Evolutionary conservation across 2,329 filamentous ascomycete species (phyloP).

Genomic region (Pseudogymnoascus sp.): DNA sequence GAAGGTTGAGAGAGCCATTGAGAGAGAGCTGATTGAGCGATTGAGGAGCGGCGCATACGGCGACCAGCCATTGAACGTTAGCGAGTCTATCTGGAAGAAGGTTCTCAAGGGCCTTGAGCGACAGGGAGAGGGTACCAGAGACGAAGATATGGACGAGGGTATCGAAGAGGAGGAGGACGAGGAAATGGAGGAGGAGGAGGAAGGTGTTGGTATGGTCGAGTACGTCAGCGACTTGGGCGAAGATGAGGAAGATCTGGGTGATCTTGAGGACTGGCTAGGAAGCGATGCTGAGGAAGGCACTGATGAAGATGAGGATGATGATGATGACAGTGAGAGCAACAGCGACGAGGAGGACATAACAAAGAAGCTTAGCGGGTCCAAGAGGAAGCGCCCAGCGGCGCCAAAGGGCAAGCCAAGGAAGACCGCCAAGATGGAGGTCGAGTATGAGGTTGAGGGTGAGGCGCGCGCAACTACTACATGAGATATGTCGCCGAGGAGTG

Average conservation of each 20-base stretch:
- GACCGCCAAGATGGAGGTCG: slow-evolving; percentile 56
- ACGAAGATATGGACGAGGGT: slow-evolving; percentile 83
- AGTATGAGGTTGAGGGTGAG: slow-evolving; percentile 64
- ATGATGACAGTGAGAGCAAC: slow-evolving; percentile 44
- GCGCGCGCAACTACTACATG: slow-evolving; percentile 28
- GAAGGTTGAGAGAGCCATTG: slow-evolving; percentile 92
- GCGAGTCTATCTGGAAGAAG: slow-evolving; percentile 94
- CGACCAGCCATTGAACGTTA: slow-evolving; percentile 88
- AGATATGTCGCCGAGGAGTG: slow-evolving; percentile 10
- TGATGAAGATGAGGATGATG: slow-evolving; percentile 44
- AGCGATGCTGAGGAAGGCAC: slow-evolving; percentile 45
- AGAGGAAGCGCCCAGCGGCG: slow-evolving; percentile 30
- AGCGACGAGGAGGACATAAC: slow-evolving; percentile 43
- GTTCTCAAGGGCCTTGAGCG: slow-evolving; percentile 85
- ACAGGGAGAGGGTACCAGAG: slow-evolving; percentile 70
- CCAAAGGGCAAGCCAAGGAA: slow-evolving; percentile 40
- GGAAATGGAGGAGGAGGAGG: slow-evolving; percentile 58
- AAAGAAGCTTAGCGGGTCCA: slow-evolving; percentile 41
- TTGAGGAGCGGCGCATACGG: slow-evolving; percentile 89
- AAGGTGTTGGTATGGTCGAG: slow-evolving; percentile 69
- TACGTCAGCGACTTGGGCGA: slow-evolving; percentile 89
- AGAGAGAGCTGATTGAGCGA: slow-evolving; percentile 86
- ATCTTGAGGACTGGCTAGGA: slow-evolving; percentile 89
- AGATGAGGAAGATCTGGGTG: slow-evolving; percentile 68
- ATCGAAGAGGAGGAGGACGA: slow-evolving; percentile 70